Evolutionary conservation across 768 basidiomycete genomes (phyloP), one percentile per base, ranked within the genome.

Genomic region (Kwoniella bestiolae): DNA sequence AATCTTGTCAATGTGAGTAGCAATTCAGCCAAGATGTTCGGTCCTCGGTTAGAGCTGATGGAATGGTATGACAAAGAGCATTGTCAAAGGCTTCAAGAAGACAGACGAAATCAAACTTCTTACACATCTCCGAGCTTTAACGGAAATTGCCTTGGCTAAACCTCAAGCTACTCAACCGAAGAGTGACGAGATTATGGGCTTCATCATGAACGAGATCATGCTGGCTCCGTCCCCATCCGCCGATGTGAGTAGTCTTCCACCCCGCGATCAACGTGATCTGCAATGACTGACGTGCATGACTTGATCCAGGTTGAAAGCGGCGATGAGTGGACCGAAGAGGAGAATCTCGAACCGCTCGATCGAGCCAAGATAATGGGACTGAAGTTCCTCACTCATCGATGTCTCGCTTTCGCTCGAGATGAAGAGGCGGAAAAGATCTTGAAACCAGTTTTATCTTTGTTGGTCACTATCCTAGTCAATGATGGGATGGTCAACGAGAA

Each of bases 321-420:
- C 46, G 74, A 82, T 31, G 91, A 94, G 70, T 97, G 94, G 94
- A 82, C 86, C 9, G 86, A 88, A 32, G 89, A 93, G 34, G 84
- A 84, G 0, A 84, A 88, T 3, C 78, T 95, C 23, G 75, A 86
- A 0, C 82, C 84, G 1, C 83, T 84, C 3, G 84, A 92, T 0
- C 83, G 83, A 47, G 90, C 91, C 0, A 92, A 91, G 75, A 76
- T 96, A 3, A 81, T 89, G 7, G 85, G 88, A 1, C 78, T 98
- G 25, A 94, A 96, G 80, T 85, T 94, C 5, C 89, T 88, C 76
- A 85, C 91, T 26, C 88, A 93, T 78, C 88, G 93, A 18, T 88
- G 88, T 74, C 83, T 95, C 12, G 86, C 89, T 0, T 89, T 89
- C 71, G 87, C 87, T 0, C 70, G 81, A 5, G 82, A 85, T 16